Conservation (phyloP, 257 asterid species). For the Gentiana straminea region DNA sequence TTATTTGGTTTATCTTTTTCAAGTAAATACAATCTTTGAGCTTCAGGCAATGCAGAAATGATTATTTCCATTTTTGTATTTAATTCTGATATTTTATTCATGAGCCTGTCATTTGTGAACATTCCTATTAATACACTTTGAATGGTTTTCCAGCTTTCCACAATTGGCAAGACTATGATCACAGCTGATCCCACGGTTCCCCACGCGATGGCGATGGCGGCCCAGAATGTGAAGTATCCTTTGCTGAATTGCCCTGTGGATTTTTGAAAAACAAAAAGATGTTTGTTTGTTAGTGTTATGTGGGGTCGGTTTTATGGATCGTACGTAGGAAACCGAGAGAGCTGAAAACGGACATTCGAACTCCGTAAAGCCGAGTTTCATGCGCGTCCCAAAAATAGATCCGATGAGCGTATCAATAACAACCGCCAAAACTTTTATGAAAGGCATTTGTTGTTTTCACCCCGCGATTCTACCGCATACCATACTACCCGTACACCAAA, state of each 20-base stretch:
- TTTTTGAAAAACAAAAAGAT: background rate
- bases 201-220: constrained; percentile 76
- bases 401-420: too few species aligned
- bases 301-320: too few species aligned
- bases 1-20: constrained; percentile 51
- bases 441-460: too few species aligned
- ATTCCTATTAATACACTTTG: constrained; percentile 49
- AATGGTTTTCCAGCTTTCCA: constrained; percentile 77
- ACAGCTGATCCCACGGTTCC: constrained; percentile 77
- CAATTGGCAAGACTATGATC: constrained; percentile 58
- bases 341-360: too few species aligned
- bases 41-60: constrained; percentile 62
- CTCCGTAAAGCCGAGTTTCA: too few species aligned
- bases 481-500: too few species aligned
- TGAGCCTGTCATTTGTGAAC: constrained; percentile 73
- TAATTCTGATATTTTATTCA: constrained; percentile 74
- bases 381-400: too few species aligned
- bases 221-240: constrained; percentile 94
- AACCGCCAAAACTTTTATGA: too few species aligned
- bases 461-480: too few species aligned
- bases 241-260: constrained; percentile 60
- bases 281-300: too few species aligned
- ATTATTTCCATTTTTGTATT: constrained; percentile 50
- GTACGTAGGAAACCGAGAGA: too few species aligned
- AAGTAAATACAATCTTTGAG: constrained; percentile 55